phyloP scores from a whole-genome alignment of 768 basidiomycete genomes.

The Russula ochroleuca region DNA sequence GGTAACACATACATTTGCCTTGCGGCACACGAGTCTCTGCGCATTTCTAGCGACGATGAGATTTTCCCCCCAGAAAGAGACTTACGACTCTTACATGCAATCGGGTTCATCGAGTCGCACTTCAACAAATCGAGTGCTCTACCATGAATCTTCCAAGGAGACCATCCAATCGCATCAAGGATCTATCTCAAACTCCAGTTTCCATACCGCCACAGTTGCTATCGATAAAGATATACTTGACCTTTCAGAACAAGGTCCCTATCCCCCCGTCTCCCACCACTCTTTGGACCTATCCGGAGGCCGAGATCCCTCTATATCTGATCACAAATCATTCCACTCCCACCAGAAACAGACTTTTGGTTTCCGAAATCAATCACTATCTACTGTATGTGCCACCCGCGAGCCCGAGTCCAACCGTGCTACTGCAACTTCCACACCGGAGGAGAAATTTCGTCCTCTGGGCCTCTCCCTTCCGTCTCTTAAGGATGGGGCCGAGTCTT shows the following conservation, averaged over 20 bases:
- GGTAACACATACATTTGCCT: not conserved
- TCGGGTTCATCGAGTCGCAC: not conserved
- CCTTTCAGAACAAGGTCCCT: not conserved
- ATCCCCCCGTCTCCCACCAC: too few relatives aligned
- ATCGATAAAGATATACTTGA: not conserved
- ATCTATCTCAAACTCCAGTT: too few relatives aligned
- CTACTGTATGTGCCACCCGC: conserved; percentile 39
- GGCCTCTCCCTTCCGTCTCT: conserved; percentile 28
- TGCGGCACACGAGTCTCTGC: not conserved
- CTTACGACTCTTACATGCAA: not conserved
- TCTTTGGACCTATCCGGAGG: not conserved
- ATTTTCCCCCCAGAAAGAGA: not conserved
- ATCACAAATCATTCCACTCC: conserved; percentile 30
- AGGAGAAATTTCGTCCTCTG: conserved; percentile 15
- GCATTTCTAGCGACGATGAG: not conserved
- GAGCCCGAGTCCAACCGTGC: conserved; percentile 29
- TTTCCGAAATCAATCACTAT: conserved; percentile 31
- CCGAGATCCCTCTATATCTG: conserved; percentile 27
- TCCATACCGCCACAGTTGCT: too few relatives aligned
- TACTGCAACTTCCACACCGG: conserved; percentile 34
- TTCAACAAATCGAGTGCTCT: not conserved
- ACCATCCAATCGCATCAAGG: not conserved
- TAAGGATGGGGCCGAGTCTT: conserved; percentile 32
- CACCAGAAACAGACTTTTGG: conserved; percentile 29
- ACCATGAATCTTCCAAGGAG: not conserved